Conservation (phyloP, 805 yeast genomes). For the Metschnikowia hibisci region DNA sequence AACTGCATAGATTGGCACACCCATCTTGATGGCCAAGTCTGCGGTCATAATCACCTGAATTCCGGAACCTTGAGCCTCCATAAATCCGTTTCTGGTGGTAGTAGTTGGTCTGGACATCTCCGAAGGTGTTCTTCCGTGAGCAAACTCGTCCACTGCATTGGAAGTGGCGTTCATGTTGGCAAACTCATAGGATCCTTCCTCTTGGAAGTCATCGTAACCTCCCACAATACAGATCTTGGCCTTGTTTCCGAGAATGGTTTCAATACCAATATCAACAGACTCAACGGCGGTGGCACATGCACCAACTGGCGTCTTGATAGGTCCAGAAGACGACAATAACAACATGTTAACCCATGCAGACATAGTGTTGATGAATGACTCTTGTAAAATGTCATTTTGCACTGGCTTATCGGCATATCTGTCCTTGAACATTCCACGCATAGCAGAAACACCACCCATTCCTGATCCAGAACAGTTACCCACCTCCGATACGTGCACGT, state of each 20-base stretch:
- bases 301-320: constrained; percentile 98
- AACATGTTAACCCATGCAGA: constrained; percentile 99
- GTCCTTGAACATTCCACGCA: constrained; percentile 96
- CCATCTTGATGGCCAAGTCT: constrained; percentile 91
- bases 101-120: constrained; percentile 99
- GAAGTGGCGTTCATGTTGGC: constrained; percentile 99
- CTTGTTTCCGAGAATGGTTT: constrained; percentile 87
- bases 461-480: constrained; percentile 99
- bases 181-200: constrained; percentile 96
- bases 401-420: constrained; percentile 91
- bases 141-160: constrained; percentile 80
- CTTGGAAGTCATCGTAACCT: constrained; percentile 99
- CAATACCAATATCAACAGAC: constrained; percentile 94
- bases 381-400: constrained; percentile 96
- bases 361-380: constrained; percentile 98
- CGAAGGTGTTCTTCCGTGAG: constrained; percentile 93
- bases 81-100: constrained; percentile 92
- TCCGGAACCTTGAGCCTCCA: constrained; percentile 99
- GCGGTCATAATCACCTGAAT: constrained; percentile 95
- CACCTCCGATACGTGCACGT: constrained; percentile 96
- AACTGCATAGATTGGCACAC: constrained; percentile 97
- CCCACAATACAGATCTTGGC: constrained; percentile 97
- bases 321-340: constrained; percentile 94
- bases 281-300: constrained; percentile 99
- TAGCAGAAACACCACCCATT: constrained; percentile 98